Evolutionary conservation across 768 basidiomycete genomes (phyloP), one percentile per base, ranked within the genome.

Genomic region (Boletus patriciae): DNA sequence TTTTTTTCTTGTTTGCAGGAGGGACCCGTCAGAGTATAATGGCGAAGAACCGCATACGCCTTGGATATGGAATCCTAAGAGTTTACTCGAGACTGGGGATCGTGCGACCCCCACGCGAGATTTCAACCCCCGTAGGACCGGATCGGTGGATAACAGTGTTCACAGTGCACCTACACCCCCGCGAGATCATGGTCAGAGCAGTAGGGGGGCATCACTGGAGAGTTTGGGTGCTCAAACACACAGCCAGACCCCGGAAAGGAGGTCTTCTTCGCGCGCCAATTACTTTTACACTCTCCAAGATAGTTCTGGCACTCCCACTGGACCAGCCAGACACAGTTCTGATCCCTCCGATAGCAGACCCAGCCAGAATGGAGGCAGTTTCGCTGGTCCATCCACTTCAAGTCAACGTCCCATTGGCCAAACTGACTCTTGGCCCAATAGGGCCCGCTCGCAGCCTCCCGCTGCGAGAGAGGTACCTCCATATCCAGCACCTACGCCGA

Each of bases 21-120:
- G 55, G 54, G 62, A 63, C 0, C 65, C 66, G 61, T 76, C 65
- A 64, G 79, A 59, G 60, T 68, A 46, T 69, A 73, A 55, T 12
- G 73, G 75, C 19, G 73, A 73, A 18, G 73, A 71, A 16, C 72
- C 76, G 7, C 75, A 79, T 15, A 89, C 88, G 0, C 88, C 88
- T 9, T 90, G 88, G 88, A 78, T 88, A 54, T 90, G 88, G 88
- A 84, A 79, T 69, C 82, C 86, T 25, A 66, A 77, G 36, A 72
- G 73, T 54, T 72, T 85, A 21, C 66, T 70, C 8, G 65, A 74
- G 38, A 60, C 7, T 29, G 60, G 48, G 8, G 63, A 69, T 57
- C 67, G 70, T 18, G 67, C 69, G 21, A 70, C 70, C 0, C 70
- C 70, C 0, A 62, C 71, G 18, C 62, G 62, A 23, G 70, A 72